Evolutionary conservation across 192 early-diverging fungal genomes (phyloP), one percentile per base, ranked within the genome.

Genomic region (Paraglomus occultum): DNA sequence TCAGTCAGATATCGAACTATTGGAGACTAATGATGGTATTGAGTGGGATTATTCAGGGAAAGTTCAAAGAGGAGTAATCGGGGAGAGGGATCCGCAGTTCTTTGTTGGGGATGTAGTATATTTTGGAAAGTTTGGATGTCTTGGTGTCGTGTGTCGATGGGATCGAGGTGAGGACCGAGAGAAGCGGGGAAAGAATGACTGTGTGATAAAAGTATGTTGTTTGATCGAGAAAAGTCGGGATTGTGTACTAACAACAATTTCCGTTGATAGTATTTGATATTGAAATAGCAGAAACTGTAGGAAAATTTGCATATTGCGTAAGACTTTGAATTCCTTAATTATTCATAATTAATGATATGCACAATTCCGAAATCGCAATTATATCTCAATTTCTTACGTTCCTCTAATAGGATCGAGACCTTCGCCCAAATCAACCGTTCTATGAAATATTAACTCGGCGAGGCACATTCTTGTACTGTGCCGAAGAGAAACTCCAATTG

Each of bases 111-210:
- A 67, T 22, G 51, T 67, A 10, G 64, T 67, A 42, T 48, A 40
- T 67, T 67, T 67, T n/a, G 42, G 44, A 50, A 67, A 53, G 46
- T 67, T 67, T 42, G 42, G 53, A 43, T 43, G 49, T 39, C 18
- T 67, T 31, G 64, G 64, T 38, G 64, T 67, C 10, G 40, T 67
- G 10, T 67, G 64, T 67, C 64, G 64, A 18, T 67, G 64, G 64
- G 64, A 67, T 51, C 42, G 64, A 67, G 38, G 64, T 67, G 43
- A 17, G 50, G 11, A 42, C 52, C 23, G 10, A 31, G 31, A 31
- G 3, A 31, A 31, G 3, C 31, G 3, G 31, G 3, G 31, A 31
- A 31, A 31, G 31, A 31, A 31, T 31, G 31, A 31, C 1, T 31
- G 31, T 31, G 31, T 40, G 55, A 31, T 22, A 60, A 17, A 40